Evolutionary conservation across 1,284 basidiomycete genomes (phyloP).

Genomic region (Fomes fomentarius): DNA sequence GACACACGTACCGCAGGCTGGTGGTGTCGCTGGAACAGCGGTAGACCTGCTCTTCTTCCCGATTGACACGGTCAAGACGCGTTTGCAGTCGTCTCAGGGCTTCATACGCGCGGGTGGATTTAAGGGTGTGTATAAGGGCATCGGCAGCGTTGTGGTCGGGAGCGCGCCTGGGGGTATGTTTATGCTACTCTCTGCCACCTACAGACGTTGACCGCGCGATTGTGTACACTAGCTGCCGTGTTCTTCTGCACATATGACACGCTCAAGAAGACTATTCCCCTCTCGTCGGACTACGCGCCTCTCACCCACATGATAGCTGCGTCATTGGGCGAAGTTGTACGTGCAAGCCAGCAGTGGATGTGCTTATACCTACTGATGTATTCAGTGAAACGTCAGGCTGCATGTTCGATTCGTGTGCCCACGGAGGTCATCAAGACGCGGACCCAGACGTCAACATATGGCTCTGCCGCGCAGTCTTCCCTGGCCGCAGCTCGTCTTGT

Average conservation of each 20-base stretch:
- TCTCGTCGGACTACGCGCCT: constrained; percentile 59
- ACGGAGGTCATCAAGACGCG: constrained; percentile 94
- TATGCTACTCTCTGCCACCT: too few relatives aligned
- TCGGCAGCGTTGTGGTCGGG: constrained; percentile 94
- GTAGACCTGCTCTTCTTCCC: constrained; percentile 97
- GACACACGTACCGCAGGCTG: constrained; percentile 56
- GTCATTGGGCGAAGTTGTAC: constrained; percentile 83
- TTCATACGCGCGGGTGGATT: constrained; percentile 90
- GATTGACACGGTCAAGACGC: constrained; percentile 95
- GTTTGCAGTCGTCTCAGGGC: constrained; percentile 88
- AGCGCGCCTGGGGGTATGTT: constrained; percentile 91
- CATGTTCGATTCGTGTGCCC: constrained; percentile 92
- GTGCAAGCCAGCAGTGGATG: constrained; percentile 31
- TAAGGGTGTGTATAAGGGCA: constrained; percentile 89
- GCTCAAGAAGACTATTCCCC: constrained; percentile 77
- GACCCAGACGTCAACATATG: constrained; percentile 76
- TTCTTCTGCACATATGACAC: constrained; percentile 97
- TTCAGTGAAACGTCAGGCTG: constrained; percentile 56
- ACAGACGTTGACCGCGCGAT: neutral
- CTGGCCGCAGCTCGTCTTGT: constrained; percentile 51
- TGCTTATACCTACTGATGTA: constrained; percentile 26
- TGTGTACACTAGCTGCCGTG: constrained; percentile 67
- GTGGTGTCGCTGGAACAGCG: constrained; percentile 85
- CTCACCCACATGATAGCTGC: constrained; percentile 84
- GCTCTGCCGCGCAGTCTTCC: constrained; percentile 50